A percentile compares a stretch with the other conserved stretches of the same genome.
Evolutionary conservation across 495 filamentous ascomycete genomes (phyloP).

Genomic region (Podospora didyma): DNA sequence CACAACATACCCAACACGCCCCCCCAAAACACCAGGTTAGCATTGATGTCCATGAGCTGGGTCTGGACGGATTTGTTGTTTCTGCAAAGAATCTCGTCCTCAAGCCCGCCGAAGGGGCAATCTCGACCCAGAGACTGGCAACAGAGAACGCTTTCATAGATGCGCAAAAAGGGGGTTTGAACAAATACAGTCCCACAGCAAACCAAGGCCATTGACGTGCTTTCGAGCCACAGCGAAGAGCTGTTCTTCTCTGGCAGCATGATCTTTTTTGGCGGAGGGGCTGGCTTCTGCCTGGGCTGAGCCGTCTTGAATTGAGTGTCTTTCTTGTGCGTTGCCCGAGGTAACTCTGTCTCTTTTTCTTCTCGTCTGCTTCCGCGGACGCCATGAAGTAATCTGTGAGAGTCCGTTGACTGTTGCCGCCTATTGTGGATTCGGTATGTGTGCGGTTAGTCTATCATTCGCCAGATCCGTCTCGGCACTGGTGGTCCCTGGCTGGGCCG

Average conservation of each 20-base stretch:
- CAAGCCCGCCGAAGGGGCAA: background rate
- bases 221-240: background rate
- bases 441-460: too few species aligned
- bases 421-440: too few species aligned
- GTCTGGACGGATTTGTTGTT: background rate
- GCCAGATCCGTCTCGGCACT: too few species aligned
- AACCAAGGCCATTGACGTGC: background rate
- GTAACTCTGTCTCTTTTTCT: too few species aligned
- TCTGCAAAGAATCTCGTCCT: background rate
- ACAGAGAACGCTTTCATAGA: background rate
- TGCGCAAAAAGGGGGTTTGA: background rate
- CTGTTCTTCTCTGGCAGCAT: background rate
- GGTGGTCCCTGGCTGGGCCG: too few species aligned
- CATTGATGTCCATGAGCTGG: background rate
- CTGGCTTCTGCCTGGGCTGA: background rate
- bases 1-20: background rate
- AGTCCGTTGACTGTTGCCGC: too few species aligned
- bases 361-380: too few species aligned
- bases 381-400: too few species aligned
- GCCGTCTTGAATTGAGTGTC: background rate
- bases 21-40: background rate
- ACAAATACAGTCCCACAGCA: background rate
- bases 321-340: too few species aligned
- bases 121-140: background rate
- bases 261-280: background rate